phyloP scores from a whole-genome alignment of 306 rosid genomes.

The Morella rubra region DNA sequence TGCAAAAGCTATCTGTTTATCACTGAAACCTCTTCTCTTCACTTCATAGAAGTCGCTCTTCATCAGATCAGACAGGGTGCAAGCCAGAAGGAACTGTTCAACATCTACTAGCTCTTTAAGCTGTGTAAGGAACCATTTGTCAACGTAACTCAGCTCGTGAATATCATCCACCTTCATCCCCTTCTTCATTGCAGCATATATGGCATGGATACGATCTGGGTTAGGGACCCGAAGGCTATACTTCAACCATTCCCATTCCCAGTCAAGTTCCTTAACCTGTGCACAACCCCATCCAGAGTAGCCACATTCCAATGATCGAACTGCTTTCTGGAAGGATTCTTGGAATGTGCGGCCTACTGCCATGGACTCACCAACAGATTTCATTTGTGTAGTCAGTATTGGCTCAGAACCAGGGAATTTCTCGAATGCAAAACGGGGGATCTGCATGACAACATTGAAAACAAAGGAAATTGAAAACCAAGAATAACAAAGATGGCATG shows the following conservation, averaged over 20 bases:
- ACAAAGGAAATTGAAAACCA: conserved; percentile 4
- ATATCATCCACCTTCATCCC: conserved; percentile 89
- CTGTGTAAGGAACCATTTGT: conserved; percentile 91
- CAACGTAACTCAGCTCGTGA: conserved; percentile 75
- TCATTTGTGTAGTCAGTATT: conserved; percentile 91
- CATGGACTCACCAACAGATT: conserved; percentile 97
- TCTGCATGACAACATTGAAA: conserved; percentile 51
- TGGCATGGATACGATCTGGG: conserved; percentile 87
- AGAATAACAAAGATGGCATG: neutral
- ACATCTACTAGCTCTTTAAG: conserved; percentile 82
- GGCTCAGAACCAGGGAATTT: conserved; percentile 99
- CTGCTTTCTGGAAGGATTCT: conserved; percentile 94
- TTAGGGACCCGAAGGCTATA: conserved; percentile 89
- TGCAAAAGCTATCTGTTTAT: conserved; percentile 92
- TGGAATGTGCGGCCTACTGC: conserved; percentile 94
- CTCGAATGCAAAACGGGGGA: conserved; percentile 95
- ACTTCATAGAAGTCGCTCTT: conserved; percentile 76
- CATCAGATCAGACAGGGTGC: conserved; percentile 58
- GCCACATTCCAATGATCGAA: conserved; percentile 86
- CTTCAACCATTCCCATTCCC: conserved; percentile 87
- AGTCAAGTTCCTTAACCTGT: conserved; percentile 69
- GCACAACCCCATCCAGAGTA: conserved; percentile 91
- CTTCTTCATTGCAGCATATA: conserved; percentile 93
- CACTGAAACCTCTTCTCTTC: conserved; percentile 94
- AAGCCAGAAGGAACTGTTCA: conserved; percentile 68